phyloP scores from a whole-genome alignment of 176 grass and related monocot species.

The Eleusine indica region DNA sequence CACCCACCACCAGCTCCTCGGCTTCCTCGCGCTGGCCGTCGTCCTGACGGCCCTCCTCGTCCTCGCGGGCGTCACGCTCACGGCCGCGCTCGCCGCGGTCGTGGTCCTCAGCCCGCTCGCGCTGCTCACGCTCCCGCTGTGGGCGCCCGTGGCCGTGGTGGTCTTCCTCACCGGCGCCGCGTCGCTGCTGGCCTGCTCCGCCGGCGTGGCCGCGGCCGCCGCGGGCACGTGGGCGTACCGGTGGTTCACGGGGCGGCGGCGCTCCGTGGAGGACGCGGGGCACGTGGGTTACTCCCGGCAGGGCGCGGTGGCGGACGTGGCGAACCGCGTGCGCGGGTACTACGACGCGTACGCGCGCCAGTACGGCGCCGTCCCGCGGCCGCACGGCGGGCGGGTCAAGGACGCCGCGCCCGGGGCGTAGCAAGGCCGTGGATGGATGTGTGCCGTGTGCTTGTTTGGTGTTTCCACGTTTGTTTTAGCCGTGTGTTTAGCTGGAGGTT shows the following conservation, averaged over 20 bases:
- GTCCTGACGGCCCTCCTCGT: slow-evolving; percentile 51
- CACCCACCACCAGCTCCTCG: slow-evolving; percentile 37
- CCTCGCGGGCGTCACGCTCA: slow-evolving; percentile 58
- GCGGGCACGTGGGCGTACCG: slow-evolving; percentile 64
- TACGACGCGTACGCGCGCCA: slow-evolving; percentile 45
- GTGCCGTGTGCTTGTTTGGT: not conserved
- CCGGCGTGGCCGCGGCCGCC: slow-evolving; percentile 37
- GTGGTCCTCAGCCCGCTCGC: slow-evolving; percentile 61
- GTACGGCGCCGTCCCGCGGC: slow-evolving; percentile 48
- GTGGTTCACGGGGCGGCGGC: slow-evolving; percentile 45
- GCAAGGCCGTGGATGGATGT: not conserved
- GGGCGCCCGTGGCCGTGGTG: slow-evolving; percentile 37
- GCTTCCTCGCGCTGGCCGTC: slow-evolving; percentile 62
- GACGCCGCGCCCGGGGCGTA: slow-evolving; percentile 74
- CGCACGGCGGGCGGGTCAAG: slow-evolving; percentile 48
- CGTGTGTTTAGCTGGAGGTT: not conserved
- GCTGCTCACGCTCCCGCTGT: slow-evolving; percentile 65
- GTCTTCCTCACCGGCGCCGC: slow-evolving; percentile 30
- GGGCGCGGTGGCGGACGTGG: slow-evolving; percentile 42
- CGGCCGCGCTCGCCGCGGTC: slow-evolving; percentile 29
- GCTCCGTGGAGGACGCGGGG: slow-evolving; percentile 45
- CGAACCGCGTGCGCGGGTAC: slow-evolving; percentile 44
- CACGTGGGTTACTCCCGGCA: not conserved
- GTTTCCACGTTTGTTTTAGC: not conserved
- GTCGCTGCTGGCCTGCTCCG: slow-evolving; percentile 45